Evolutionary conservation across 768 basidiomycete species (phyloP).

Genomic region (Cubamyces sp.): DNA sequence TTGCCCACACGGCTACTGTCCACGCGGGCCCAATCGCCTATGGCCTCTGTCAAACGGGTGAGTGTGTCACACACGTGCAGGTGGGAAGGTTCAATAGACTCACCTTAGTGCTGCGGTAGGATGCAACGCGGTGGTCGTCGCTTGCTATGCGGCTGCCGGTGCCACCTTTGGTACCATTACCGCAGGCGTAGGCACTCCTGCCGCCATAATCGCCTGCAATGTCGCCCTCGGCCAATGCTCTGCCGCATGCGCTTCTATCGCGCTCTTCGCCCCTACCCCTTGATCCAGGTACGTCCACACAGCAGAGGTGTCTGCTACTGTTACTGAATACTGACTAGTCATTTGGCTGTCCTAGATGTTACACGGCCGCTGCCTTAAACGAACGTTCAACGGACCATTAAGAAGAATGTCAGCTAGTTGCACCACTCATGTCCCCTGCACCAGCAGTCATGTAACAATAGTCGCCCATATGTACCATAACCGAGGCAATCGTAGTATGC

Average conservation of each 20-base stretch:
- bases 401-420: no score
- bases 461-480: no score
- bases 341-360: neutral
- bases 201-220: conserved; percentile 47
- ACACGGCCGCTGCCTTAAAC: no score
- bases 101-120: conserved; percentile 23
- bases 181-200: conserved; percentile 42
- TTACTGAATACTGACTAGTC: neutral
- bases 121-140: conserved; percentile 43
- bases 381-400: no score
- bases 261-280: conserved; percentile 42
- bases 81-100: conserved; percentile 32
- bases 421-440: no score
- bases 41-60: conserved; percentile 48
- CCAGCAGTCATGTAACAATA: no score
- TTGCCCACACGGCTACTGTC: neutral
- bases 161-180: conserved; percentile 47
- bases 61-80: conserved; percentile 25
- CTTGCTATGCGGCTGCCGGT: conserved; percentile 49
- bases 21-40: conserved; percentile 43
- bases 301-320: neutral
- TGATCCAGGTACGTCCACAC: conserved; percentile 11
- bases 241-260: conserved; percentile 43
- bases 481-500: no score
- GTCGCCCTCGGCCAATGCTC: conserved; percentile 46